phyloP scores from a whole-genome alignment of 768 basidiomycete species.

The Auriscalpium microsporum region DNA sequence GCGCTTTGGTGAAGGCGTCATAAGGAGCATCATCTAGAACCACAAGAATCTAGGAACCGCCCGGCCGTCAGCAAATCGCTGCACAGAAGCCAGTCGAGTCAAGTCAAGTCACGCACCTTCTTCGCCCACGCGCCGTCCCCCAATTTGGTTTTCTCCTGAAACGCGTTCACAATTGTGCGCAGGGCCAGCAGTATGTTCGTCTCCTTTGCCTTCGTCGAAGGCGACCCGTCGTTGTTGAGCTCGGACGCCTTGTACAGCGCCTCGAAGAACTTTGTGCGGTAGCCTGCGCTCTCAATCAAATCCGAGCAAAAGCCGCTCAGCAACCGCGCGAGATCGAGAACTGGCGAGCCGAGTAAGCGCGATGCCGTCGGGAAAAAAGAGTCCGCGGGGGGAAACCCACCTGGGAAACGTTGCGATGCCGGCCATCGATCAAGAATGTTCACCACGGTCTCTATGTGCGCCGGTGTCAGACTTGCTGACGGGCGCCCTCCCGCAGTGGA shows the following conservation, averaged over 20 bases:
- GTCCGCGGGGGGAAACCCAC: constrained; percentile 27
- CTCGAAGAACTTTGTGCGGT: constrained; percentile 47
- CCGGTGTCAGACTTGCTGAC: constrained; percentile 28
- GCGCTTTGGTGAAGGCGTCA: constrained; percentile 51
- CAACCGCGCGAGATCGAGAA: constrained; percentile 80
- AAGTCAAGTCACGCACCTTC: constrained; percentile 30
- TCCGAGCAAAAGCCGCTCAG: constrained; percentile 57
- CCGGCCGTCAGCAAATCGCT: neutral
- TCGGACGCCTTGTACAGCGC: constrained; percentile 61
- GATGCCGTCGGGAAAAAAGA: neutral
- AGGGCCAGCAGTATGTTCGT: constrained; percentile 79
- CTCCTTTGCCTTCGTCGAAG: constrained; percentile 64
- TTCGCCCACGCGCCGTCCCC: constrained; percentile 42
- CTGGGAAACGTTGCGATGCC: constrained; percentile 59
- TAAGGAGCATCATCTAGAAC: constrained; percentile 44
- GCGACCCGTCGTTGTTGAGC: constrained; percentile 49
- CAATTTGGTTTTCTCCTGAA: constrained; percentile 45
- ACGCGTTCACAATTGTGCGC: constrained; percentile 71
- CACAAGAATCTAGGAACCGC: constrained; percentile 43
- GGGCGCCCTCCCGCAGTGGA: constrained; percentile 31
- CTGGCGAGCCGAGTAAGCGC: constrained; percentile 28
- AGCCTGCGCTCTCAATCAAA: constrained; percentile 34
- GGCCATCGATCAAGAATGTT: constrained; percentile 72
- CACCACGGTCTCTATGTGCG: constrained; percentile 54
- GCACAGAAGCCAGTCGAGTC: neutral